Percentiles rank a stretch among this genome's conserved stretches.
phyloP scores from a whole-genome alignment of 208 protist species.

The Sergeia podlipaevii region DNA sequence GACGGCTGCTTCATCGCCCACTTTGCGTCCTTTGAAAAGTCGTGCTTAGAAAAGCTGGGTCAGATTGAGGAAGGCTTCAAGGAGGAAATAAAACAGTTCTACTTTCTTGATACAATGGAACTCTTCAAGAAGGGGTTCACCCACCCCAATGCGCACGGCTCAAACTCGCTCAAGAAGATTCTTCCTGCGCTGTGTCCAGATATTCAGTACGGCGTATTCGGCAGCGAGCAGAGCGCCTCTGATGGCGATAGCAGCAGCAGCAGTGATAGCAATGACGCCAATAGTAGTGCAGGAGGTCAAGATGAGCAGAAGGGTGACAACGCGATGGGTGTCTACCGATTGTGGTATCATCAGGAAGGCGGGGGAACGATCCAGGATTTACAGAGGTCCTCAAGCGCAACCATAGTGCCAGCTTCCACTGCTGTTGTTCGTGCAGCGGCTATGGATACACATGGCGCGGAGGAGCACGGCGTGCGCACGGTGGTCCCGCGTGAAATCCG shows the following conservation, averaged over 20 bases:
- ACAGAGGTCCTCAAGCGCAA: constrained; percentile 16
- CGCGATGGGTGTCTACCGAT: constrained; percentile 83
- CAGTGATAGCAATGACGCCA: not conserved
- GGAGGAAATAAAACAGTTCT: constrained; percentile 77
- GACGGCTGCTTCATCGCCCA: constrained; percentile 88
- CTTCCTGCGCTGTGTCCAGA: constrained; percentile 83
- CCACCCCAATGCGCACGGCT: constrained; percentile 81
- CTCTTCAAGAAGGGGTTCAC: constrained; percentile 75
- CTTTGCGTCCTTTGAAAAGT: constrained; percentile 87
- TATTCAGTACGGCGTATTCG: constrained; percentile 86
- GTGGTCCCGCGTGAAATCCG: constrained; percentile 41
- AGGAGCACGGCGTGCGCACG: not conserved
- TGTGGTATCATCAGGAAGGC: constrained; percentile 88
- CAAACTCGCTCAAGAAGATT: constrained; percentile 90
- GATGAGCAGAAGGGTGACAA: constrained; percentile 86
- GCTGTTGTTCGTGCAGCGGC: constrained; percentile 3
- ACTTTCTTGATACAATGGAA: constrained; percentile 87
- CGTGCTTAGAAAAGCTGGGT: constrained; percentile 80
- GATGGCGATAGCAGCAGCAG: constrained; percentile 2
- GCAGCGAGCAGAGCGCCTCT: constrained; percentile 25
- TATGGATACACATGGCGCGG: not conserved
- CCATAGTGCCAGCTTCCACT: not conserved
- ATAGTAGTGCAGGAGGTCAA: constrained; percentile 6
- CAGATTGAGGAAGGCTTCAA: constrained; percentile 70
- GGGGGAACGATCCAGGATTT: constrained; percentile 75